Conservation (phyloP, 108 stramenopile species). For the Skeletonema tropicum region DNA sequence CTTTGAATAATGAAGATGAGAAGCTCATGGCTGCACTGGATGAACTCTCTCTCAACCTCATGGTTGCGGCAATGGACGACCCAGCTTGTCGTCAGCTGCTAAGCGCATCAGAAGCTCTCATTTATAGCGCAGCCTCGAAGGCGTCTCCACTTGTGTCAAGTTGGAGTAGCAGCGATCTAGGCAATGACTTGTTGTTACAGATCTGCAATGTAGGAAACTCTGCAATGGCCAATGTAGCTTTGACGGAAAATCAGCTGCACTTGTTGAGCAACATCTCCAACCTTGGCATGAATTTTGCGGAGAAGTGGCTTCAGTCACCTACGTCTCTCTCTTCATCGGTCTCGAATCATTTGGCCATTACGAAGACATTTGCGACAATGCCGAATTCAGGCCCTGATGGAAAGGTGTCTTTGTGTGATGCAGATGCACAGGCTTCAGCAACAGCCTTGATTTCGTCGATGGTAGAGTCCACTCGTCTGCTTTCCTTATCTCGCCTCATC, state of each 20-base stretch:
- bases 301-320: slow-evolving; percentile 35
- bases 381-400: not conserved
- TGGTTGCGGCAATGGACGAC: slow-evolving; percentile 14
- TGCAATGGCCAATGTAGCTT: slow-evolving; percentile 11
- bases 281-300: slow-evolving; percentile 16
- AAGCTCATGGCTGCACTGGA: slow-evolving; percentile 39
- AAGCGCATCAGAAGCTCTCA: slow-evolving; percentile 15
- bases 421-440: slow-evolving; percentile 13
- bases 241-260: slow-evolving; percentile 27
- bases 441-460: slow-evolving; percentile 17
- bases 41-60: slow-evolving; percentile 34
- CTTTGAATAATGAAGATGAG: not conserved
- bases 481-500: slow-evolving; percentile 35
- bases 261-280: slow-evolving; percentile 21
- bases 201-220: slow-evolving; percentile 26
- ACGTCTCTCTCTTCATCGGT: slow-evolving; percentile 26
- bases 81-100: slow-evolving; percentile 22
- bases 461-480: slow-evolving; percentile 30
- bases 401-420: not conserved
- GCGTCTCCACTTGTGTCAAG: slow-evolving; percentile 29
- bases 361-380: not conserved
- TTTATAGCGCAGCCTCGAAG: slow-evolving; percentile 41
- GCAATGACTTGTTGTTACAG: slow-evolving; percentile 18
- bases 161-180: slow-evolving; percentile 10
- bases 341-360: slow-evolving; percentile 17